A percentile compares a stretch with the other conserved stretches of the same genome.
These are phyloP conservation scores for Diaporthe batatas DNA, from an alignment of 2,329 filamentous ascomycete genomes.

Conservation along the genomic window DNA sequence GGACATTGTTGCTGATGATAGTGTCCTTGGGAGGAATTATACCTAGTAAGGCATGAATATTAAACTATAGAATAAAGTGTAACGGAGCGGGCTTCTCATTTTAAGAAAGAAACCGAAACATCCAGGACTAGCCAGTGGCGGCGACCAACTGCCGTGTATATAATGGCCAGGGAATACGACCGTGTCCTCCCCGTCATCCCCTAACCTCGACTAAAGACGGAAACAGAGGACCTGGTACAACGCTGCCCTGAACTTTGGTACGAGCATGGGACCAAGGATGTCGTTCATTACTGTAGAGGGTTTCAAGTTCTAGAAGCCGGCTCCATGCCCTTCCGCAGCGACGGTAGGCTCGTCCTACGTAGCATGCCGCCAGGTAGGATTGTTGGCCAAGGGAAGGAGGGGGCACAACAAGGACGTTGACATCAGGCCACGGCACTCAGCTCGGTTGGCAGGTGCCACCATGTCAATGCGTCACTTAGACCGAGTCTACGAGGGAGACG, in stretches of 20 bases:
- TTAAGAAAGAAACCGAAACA: neutral
- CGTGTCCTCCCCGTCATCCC: slow-evolving; percentile 20
- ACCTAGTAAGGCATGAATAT: neutral
- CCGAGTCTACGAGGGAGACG: slow-evolving; percentile 20
- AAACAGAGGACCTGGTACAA: slow-evolving; percentile 24
- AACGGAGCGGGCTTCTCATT: neutral
- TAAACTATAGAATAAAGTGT: neutral
- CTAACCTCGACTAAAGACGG: slow-evolving; percentile 20
- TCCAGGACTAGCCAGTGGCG: neutral
- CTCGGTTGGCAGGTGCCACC: slow-evolving; percentile 28
- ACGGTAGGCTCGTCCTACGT: slow-evolving; percentile 6
- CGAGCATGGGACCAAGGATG: slow-evolving; percentile 13
- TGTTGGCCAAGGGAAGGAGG: slow-evolving; percentile 7
- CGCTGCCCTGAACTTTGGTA: slow-evolving; percentile 17
- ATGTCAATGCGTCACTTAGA: slow-evolving; percentile 27
- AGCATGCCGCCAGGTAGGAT: neutral
- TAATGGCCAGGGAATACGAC: slow-evolving; percentile 12
- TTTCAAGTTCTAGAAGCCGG: slow-evolving; percentile 32
- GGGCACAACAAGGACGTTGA: neutral
- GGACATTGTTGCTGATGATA: neutral
- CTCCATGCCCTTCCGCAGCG: slow-evolving; percentile 12
- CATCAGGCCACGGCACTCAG: slow-evolving; percentile 20
- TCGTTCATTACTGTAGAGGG: slow-evolving; percentile 24
- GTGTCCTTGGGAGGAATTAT: neutral
- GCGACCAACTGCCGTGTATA: slow-evolving; percentile 21